These are phyloP conservation scores for Trichopus zeylanicus DNA, from an alignment of 116 monocot species.

Conservation along the genomic window DNA sequence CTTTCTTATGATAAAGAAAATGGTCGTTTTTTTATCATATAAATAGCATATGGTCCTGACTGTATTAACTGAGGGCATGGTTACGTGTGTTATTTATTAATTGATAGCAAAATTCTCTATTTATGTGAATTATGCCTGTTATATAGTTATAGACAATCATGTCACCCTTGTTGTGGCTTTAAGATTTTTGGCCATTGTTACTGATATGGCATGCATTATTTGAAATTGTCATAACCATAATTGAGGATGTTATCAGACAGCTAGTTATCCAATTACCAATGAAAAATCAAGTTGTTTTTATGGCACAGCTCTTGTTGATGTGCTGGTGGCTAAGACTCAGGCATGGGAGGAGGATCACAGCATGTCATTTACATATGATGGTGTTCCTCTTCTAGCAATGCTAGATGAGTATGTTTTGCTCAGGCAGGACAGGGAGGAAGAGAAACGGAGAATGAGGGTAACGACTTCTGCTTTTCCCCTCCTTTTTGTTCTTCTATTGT, in stretches of 20 bases:
- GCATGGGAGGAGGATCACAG: slow-evolving; percentile 74
- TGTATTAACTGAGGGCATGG: background rate
- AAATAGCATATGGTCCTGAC: background rate
- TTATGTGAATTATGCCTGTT: too few relatives aligned
- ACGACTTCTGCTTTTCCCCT: background rate
- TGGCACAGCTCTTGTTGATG: slow-evolving; percentile 56
- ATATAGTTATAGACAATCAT: too few relatives aligned
- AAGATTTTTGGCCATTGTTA: too few relatives aligned
- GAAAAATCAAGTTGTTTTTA: background rate
- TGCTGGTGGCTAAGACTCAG: slow-evolving; percentile 39
- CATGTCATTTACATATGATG: slow-evolving; percentile 68
- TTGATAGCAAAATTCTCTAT: too few relatives aligned
- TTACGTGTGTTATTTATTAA: too few relatives aligned
- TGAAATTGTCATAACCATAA: background rate
- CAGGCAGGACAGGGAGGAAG: slow-evolving; percentile 78
- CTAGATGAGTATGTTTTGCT: slow-evolving; percentile 78
- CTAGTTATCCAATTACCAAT: background rate
- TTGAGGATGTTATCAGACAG: background rate
- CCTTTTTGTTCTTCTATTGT: background rate
- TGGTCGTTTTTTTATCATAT: background rate
- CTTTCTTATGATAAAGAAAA: background rate
- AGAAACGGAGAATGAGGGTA: slow-evolving; percentile 82
- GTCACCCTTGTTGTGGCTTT: too few relatives aligned
- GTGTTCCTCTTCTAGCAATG: slow-evolving; percentile 90
- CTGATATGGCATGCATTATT: too few relatives aligned